phyloP scores from a whole-genome alignment of 768 basidiomycete genomes.

The Kwoniella heveanensis region DNA sequence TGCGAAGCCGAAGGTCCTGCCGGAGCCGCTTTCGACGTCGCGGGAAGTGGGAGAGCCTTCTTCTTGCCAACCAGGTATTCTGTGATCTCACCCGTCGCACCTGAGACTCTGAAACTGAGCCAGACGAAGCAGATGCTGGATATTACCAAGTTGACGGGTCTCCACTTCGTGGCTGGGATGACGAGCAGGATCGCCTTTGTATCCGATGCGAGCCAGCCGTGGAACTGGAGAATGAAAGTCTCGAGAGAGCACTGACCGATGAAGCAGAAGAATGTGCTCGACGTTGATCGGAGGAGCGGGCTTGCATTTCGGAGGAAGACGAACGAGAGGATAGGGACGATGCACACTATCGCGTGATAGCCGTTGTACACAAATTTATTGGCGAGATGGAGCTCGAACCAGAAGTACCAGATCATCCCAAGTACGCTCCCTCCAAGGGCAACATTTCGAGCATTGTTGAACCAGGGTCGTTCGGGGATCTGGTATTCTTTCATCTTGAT shows the following conservation, averaged over 20 bases:
- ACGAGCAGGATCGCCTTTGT: conserved; percentile 79
- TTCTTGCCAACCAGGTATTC: conserved; percentile 58
- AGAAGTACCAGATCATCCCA: conserved; percentile 74
- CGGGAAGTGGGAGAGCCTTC: conserved; percentile 32
- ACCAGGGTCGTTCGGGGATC: conserved; percentile 69
- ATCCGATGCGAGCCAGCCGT: conserved; percentile 78
- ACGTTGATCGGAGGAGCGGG: conserved; percentile 68
- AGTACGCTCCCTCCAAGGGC: conserved; percentile 62
- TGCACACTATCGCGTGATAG: conserved; percentile 82
- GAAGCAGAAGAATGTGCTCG: conserved; percentile 72
- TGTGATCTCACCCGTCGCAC: conserved; percentile 74
- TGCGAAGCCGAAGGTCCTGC: conserved; percentile 56
- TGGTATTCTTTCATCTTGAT: conserved; percentile 75
- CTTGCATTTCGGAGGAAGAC: conserved; percentile 76
- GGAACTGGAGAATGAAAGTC: conserved; percentile 88
- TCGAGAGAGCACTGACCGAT: conserved; percentile 86
- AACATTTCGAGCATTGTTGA: conserved; percentile 63
- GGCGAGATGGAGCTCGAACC: conserved; percentile 73
- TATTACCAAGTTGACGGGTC: conserved; percentile 75
- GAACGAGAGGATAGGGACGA: conserved; percentile 76
- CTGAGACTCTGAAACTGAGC: conserved; percentile 72
- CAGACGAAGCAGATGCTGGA: conserved; percentile 79
- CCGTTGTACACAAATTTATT: conserved; percentile 82
- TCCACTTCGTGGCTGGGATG: conserved; percentile 71
- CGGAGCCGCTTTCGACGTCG: conserved; percentile 23